Conservation (phyloP, 1,284 basidiomycete genomes). For the Ceratobasidium sp. region DNA sequence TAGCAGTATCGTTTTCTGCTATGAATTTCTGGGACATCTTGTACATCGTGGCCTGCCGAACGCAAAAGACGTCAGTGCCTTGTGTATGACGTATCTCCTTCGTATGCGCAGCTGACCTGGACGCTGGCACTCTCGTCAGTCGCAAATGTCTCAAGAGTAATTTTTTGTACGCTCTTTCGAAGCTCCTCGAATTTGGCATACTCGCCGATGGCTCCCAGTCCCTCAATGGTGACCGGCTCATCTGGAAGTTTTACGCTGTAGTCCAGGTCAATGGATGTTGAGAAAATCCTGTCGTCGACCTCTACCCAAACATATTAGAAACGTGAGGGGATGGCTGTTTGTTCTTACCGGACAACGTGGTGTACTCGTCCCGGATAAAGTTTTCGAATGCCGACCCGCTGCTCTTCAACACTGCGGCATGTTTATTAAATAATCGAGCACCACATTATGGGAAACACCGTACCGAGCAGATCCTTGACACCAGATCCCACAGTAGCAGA, state of each 20-base stretch:
- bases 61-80: conserved; percentile 21
- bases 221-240: conserved; percentile 55
- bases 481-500: conserved; percentile 71
- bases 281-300: conserved; percentile 88
- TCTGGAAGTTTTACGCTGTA: conserved; percentile 70
- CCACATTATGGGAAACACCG: conserved; percentile 46
- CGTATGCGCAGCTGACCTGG: conserved; percentile 63
- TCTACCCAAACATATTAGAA: conserved; percentile 48
- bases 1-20: conserved; percentile 66
- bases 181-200: conserved; percentile 69
- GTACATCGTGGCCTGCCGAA: conserved; percentile 80
- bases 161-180: conserved; percentile 63
- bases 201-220: conserved; percentile 57
- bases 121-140: conserved; percentile 89
- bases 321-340: not conserved
- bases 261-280: conserved; percentile 77
- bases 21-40: conserved; percentile 85
- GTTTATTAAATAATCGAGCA: conserved; percentile 43
- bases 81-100: not conserved
- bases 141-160: conserved; percentile 85
- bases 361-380: conserved; percentile 88
- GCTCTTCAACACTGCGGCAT: conserved; percentile 76
- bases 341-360: conserved; percentile 69
- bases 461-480: conserved; percentile 79
- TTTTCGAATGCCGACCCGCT: conserved; percentile 86